These are phyloP conservation scores for Zoysia matrella DNA, from an alignment of 202 grass and related monocot genomes.

Conservation along the genomic window DNA sequence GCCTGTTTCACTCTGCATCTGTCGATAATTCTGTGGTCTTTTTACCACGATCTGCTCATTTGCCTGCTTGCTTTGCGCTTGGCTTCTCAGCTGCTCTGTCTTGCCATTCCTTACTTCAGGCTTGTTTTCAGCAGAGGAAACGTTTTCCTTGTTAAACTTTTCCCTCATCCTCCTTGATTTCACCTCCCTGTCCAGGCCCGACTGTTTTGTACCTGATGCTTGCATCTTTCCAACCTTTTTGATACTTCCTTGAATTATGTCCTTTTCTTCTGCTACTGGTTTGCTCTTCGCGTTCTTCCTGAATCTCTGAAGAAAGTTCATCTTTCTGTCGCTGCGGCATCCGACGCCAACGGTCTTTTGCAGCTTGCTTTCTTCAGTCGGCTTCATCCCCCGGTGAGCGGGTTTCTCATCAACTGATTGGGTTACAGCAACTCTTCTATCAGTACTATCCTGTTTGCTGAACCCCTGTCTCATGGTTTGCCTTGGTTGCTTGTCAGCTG, in stretches of 20 bases:
- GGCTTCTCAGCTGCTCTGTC: conserved; percentile 30
- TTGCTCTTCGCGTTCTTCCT: conserved; percentile 30
- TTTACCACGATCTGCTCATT: conserved; percentile 35
- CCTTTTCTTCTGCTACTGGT: conserved; percentile 21
- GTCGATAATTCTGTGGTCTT: conserved; percentile 21
- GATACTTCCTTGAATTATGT: conserved; percentile 30
- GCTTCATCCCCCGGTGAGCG: conserved; percentile 26
- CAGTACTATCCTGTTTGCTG: conserved; percentile 17
- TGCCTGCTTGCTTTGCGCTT: conserved; percentile 39
- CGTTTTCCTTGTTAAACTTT: conserved; percentile 58
- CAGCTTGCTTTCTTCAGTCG: conserved; percentile 44
- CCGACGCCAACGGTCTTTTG: conserved; percentile 10
- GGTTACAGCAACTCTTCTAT: conserved; percentile 34
- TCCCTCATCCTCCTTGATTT: conserved; percentile 39
- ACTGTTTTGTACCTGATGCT: conserved; percentile 13
- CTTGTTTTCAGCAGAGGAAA: conserved; percentile 17
- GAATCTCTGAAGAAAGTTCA: conserved; percentile 49
- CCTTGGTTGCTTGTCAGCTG: conserved; percentile 34
- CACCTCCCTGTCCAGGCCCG: conserved; percentile 34
- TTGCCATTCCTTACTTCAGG: conserved; percentile 36
- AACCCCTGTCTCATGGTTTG: conserved; percentile 42
- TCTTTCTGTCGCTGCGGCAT: conserved; percentile 47
- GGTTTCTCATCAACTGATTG: conserved; percentile 29
- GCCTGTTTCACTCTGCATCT: conserved; percentile 18
- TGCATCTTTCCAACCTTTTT: conserved; percentile 35